Conservation (phyloP, 169 alveolate genomes). For the Eimeria acervulina region DNA sequence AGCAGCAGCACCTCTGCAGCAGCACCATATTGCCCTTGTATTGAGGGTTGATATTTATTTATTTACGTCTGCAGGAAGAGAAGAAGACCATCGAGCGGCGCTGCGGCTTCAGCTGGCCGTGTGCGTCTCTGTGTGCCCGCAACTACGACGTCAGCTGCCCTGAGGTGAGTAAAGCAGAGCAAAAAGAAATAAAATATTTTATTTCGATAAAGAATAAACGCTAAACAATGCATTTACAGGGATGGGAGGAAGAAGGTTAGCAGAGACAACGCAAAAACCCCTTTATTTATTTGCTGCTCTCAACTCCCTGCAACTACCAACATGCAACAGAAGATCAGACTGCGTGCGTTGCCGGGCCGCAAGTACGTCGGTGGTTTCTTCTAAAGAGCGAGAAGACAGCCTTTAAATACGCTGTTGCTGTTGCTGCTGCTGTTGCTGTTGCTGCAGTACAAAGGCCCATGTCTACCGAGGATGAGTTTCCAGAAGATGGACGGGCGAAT, state of each 20-base stretch:
- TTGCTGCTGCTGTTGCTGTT: too few species aligned
- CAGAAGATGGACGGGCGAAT: slow-evolving; percentile 7
- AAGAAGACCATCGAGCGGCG: slow-evolving; percentile 61
- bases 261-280: too few species aligned
- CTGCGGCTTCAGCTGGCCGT: slow-evolving; percentile 75
- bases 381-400: too few species aligned
- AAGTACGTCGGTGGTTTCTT: neutral
- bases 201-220: too few species aligned
- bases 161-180: slow-evolving; percentile 6
- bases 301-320: neutral
- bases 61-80: slow-evolving; percentile 36
- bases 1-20: too few species aligned
- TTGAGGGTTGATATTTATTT: neutral
- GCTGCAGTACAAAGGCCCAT: slow-evolving; percentile 68
- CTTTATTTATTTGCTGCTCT: neutral
- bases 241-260: slow-evolving; percentile 72
- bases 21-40: neutral
- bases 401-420: too few species aligned
- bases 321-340: neutral
- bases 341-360: slow-evolving; percentile 34
- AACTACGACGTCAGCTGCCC: slow-evolving; percentile 73
- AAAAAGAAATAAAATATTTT: neutral
- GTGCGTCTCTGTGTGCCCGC: slow-evolving; percentile 37
- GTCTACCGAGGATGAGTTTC: slow-evolving; percentile 77
- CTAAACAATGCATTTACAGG: slow-evolving; percentile 16